Evolutionary conservation across 2,329 filamentous ascomycete species (phyloP).

Genomic region (Didymella glomerata): DNA sequence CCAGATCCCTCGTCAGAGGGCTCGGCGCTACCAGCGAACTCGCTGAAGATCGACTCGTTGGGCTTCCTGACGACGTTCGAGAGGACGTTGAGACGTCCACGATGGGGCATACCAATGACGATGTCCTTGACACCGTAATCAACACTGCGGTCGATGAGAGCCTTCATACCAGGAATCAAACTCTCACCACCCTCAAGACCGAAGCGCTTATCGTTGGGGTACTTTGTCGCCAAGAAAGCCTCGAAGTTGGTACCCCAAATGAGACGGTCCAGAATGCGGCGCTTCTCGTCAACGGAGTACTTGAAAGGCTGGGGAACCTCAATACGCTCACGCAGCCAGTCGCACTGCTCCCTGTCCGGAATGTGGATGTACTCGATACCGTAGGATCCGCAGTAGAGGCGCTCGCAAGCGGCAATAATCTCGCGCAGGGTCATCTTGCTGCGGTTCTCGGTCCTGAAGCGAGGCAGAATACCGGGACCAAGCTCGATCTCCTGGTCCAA

Average conservation of each 20-base stretch:
- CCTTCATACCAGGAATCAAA: slow-evolving; percentile 98
- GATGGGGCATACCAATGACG: slow-evolving; percentile 98
- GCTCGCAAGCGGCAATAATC: slow-evolving; percentile 91
- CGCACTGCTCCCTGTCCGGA: slow-evolving; percentile 94
- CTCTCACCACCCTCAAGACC: slow-evolving; percentile 97
- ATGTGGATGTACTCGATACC: slow-evolving; percentile 99
- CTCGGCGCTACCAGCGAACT: slow-evolving; percentile 88
- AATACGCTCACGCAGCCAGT: slow-evolving; percentile 95
- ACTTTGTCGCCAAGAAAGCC: slow-evolving; percentile 93
- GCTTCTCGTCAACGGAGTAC: slow-evolving; percentile 98
- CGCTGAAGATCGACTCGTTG: slow-evolving; percentile 99
- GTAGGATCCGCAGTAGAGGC: slow-evolving; percentile 96
- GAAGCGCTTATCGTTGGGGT: slow-evolving; percentile 99
- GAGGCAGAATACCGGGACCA: slow-evolving; percentile 91
- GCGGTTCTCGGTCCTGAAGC: slow-evolving; percentile 86
- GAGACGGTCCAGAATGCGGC: slow-evolving; percentile 92
- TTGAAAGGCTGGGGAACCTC: slow-evolving; percentile 96
- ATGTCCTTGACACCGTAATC: slow-evolving; percentile 99
- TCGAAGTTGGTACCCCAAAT: slow-evolving; percentile 99
- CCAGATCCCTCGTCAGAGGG: slow-evolving; percentile 95
- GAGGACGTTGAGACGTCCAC: slow-evolving; percentile 96
- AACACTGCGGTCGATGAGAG: slow-evolving; percentile 95
- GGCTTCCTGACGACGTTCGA: slow-evolving; percentile 99
- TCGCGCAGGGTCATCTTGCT: slow-evolving; percentile 97
- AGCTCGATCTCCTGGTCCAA: slow-evolving; percentile 90